phyloP scores from a whole-genome alignment of 2,329 filamentous ascomycete genomes.

The Penicillium sp. region DNA sequence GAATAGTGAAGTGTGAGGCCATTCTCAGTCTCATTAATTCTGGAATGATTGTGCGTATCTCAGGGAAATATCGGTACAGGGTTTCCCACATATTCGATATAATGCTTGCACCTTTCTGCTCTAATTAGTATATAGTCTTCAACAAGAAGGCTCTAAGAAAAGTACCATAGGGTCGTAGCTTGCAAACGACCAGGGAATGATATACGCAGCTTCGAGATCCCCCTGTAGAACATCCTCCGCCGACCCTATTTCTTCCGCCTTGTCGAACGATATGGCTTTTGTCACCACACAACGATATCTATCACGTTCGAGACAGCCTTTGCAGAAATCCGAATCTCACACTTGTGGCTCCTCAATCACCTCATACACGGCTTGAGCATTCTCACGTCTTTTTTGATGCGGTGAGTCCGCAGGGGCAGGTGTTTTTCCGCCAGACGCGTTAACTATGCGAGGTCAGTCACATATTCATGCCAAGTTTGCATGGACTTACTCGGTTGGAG shows the following conservation, averaged over 20 bases:
- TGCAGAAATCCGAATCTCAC: constrained; percentile 2
- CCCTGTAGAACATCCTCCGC: not conserved
- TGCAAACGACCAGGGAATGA: not conserved
- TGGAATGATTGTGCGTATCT: too few relatives aligned
- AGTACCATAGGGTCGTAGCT: not conserved
- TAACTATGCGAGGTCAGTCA: too few relatives aligned
- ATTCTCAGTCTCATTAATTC: too few relatives aligned
- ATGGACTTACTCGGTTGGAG: constrained; percentile 1
- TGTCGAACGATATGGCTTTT: not conserved
- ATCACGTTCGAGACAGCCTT: constrained; percentile 3
- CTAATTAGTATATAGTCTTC: constrained; percentile 1
- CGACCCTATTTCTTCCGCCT: not conserved
- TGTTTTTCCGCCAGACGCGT: too few relatives aligned
- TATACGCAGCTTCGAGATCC: not conserved
- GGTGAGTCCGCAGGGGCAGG: too few relatives aligned
- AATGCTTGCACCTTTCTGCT: constrained; percentile 2
- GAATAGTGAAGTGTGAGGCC: constrained; percentile 9
- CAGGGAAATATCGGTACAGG: too few relatives aligned
- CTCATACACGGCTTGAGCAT: constrained; percentile 4
- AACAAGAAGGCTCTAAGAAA: not conserved
- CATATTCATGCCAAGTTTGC: too few relatives aligned
- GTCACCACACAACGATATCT: constrained; percentile 1
- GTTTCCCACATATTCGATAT: too few relatives aligned
- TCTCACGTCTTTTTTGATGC: too few relatives aligned
- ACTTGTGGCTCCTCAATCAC: constrained; percentile 1